A percentile compares a stretch with the other conserved stretches of the same genome.
These are phyloP conservation scores for Pisolithus tinctorius DNA, from an alignment of 768 basidiomycete genomes.

Conservation along the genomic window DNA sequence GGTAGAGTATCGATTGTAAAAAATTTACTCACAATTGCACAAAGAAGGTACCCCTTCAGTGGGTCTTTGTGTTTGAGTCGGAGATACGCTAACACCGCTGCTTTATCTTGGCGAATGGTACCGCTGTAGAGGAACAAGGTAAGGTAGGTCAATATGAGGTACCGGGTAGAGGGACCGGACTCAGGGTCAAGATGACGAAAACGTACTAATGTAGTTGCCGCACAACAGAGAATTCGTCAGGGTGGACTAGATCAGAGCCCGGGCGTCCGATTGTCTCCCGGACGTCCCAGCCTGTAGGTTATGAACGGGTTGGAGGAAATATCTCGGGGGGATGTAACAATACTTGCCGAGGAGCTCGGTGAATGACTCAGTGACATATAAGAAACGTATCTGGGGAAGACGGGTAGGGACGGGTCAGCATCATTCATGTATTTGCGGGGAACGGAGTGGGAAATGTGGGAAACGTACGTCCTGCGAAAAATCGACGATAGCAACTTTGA, in stretches of 20 bases:
- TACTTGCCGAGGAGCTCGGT: conserved; percentile 53
- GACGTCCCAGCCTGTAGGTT: conserved; percentile 58
- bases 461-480: conserved; percentile 61
- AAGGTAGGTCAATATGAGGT: background rate
- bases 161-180: background rate
- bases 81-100: conserved; percentile 70
- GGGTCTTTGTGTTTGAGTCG: conserved; percentile 78
- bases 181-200: background rate
- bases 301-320: background rate
- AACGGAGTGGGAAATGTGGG: background rate
- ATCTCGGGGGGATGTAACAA: background rate
- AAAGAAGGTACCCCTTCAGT: conserved; percentile 67
- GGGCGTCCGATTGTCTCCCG: conserved; percentile 62
- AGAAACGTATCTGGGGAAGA: conserved; percentile 50
- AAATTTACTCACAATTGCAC: conserved; percentile 53
- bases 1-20: background rate
- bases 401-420: conserved; percentile 1
- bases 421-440: background rate
- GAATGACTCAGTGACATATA: conserved; percentile 62
- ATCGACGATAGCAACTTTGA: conserved; percentile 70
- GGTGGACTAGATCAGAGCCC: conserved; percentile 72
- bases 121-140: conserved; percentile 36
- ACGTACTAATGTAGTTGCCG: conserved; percentile 64
- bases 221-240: conserved; percentile 67
- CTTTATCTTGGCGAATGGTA: conserved; percentile 73